Evolutionary conservation across 192 early-diverging fungal genomes (phyloP), one percentile per base, ranked within the genome.

Genomic region (Irineochytrium annulatum): DNA sequence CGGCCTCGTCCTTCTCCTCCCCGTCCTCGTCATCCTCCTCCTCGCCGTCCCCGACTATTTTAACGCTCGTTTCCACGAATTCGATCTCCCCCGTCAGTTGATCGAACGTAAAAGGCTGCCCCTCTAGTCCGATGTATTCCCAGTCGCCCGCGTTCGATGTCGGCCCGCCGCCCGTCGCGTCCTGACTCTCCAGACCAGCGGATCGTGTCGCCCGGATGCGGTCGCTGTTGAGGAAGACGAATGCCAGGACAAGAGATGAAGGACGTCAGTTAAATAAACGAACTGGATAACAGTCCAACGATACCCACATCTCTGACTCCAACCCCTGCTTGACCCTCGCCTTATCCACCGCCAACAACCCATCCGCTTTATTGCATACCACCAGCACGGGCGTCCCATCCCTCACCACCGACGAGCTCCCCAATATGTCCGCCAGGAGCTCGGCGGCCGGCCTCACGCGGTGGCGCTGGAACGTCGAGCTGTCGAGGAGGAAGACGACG

Each of bases 301-400:
- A 57, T 53, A 73, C 66, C 75, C 80, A 84, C 88, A 95, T 85
- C 67, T 95, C 91, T 43, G 58, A 74, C 66, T 95, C 91, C 34
- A 95, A 67, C 48, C 82, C 32, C 4, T 61, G 48, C 67, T 85
- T 73, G n/a, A 92, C 80, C 24, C 81, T 83, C 30, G 83, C 76
- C 27, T 72, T 82, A 29, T 83, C 76, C 48, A 89, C 69, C 2
- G 91, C 87, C 28, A 84, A 75, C 37, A 91, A 63, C 55, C 86
- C 67, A 60, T 95, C 92, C 54, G 76, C 77, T 72, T 92, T 93
- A 70, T 95, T 95, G 70, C 91, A 93, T 28, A 87, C 68, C 20
- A 95, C 76, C 53, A 92, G 63, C 4, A 91, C 59, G 1, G 85
- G 81, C 5, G 86, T 80, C 34, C 79, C 77, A 17, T 74, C 62